These are phyloP conservation scores for Rutstroemia sydowiana DNA, from an alignment of 2,329 filamentous ascomycete genomes.

Conservation along the genomic window DNA sequence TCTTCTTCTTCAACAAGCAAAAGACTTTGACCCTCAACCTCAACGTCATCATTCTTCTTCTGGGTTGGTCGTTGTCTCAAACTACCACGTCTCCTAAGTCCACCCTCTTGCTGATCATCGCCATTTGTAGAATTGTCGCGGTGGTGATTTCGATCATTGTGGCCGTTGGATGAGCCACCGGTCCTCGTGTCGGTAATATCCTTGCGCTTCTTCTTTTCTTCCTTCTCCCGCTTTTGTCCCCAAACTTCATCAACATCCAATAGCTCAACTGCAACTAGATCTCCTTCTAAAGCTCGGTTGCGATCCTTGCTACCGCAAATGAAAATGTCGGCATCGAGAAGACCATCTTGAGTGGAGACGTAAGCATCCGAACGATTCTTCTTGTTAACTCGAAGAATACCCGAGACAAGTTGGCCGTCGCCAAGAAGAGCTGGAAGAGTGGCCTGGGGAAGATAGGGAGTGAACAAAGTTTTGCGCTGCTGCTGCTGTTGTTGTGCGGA, in stretches of 20 bases:
- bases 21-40: conserved; percentile 95
- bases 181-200: conserved; percentile 89
- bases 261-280: conserved; percentile 90
- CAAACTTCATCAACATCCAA: conserved; percentile 98
- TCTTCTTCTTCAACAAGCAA: conserved; percentile 97
- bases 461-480: conserved; percentile 96
- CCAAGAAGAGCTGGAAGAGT: conserved; percentile 83
- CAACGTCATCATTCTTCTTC: conserved; percentile 99
- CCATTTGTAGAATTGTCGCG: conserved; percentile 49
- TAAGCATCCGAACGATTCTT: conserved; percentile 99
- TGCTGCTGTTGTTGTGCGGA: conserved; percentile 73
- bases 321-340: conserved; percentile 95
- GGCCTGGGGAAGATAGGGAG: conserved; percentile 92
- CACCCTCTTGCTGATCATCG: conserved; percentile 60
- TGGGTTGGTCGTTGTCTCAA: conserved; percentile 93
- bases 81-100: conserved; percentile 86
- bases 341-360: conserved; percentile 80
- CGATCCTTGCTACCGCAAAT: conserved; percentile 99
- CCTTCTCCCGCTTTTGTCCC: conserved; percentile 97
- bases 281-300: conserved; percentile 92
- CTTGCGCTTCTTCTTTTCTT: conserved; percentile 99
- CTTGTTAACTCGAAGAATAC: conserved; percentile 97
- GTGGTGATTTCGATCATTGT: conserved; percentile 49
- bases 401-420: conserved; percentile 90
- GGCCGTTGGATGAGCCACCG: conserved; percentile 66